phyloP scores from a whole-genome alignment of 805 yeast genomes.

The Clavispora fructus region DNA sequence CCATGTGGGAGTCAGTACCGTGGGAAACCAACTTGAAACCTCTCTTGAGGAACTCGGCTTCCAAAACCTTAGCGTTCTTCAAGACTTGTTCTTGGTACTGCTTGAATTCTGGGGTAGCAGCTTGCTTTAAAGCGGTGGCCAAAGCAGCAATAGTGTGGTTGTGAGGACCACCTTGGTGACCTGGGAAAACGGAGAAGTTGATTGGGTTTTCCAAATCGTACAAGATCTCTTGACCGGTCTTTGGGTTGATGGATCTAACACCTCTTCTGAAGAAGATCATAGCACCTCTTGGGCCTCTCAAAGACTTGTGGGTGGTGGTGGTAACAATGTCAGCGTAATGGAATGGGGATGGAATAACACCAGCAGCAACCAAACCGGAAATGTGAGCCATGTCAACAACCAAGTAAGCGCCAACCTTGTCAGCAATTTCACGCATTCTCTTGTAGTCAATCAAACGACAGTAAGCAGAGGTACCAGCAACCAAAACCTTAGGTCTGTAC shows the following conservation, averaged over 20 bases:
- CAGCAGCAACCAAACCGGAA: slow-evolving; percentile 93
- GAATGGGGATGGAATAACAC: slow-evolving; percentile 93
- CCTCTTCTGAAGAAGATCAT: slow-evolving; percentile 99
- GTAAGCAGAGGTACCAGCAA: slow-evolving; percentile 98
- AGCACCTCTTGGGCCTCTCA: slow-evolving; percentile 99
- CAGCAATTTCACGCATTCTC: slow-evolving; percentile 95
- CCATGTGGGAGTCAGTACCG: slow-evolving; percentile 98
- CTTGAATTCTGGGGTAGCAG: slow-evolving; percentile 82
- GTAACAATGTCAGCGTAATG: slow-evolving; percentile 97
- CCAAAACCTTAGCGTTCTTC: slow-evolving; percentile 82
- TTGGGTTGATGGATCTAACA: slow-evolving; percentile 70
- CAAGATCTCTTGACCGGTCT: slow-evolving; percentile 85
- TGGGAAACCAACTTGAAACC: slow-evolving; percentile 83
- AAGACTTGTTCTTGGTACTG: slow-evolving; percentile 86
- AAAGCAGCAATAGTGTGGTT: slow-evolving; percentile 97
- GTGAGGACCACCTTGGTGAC: slow-evolving; percentile 99
- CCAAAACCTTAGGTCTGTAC: slow-evolving; percentile 93
- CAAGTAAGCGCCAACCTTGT: slow-evolving; percentile 93
- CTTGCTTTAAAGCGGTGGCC: slow-evolving; percentile 95
- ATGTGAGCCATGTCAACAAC: slow-evolving; percentile 98
- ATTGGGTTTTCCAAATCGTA: slow-evolving; percentile 93
- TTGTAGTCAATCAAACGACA: slow-evolving; percentile 94
- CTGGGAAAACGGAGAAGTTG: slow-evolving; percentile 98
- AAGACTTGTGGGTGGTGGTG: slow-evolving; percentile 96
- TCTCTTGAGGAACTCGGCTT: slow-evolving; percentile 59